These are phyloP conservation scores for Lactarius akahatsu DNA, from an alignment of 768 basidiomycete species.

Conservation along the genomic window DNA sequence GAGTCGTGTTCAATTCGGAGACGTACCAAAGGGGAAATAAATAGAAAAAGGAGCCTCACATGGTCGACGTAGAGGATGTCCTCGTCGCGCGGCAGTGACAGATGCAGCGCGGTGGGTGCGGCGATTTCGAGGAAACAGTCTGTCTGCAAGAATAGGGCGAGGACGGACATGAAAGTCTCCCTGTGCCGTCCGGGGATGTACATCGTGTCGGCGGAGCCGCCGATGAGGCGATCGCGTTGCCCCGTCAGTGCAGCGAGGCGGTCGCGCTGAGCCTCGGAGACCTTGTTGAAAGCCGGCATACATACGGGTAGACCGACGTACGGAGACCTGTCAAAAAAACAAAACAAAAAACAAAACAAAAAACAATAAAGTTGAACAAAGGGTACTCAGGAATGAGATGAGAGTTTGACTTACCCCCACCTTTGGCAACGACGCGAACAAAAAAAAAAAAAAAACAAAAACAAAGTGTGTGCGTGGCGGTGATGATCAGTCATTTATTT, in stretches of 20 bases:
- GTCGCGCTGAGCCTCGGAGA: constrained; percentile 39
- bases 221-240: constrained; percentile 42
- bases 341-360: not conserved
- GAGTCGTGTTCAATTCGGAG: not conserved
- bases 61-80: constrained; percentile 50
- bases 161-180: constrained; percentile 41
- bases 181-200: constrained; percentile 48
- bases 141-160: constrained; percentile 47
- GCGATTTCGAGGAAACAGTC: constrained; percentile 52
- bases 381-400: not conserved
- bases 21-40: not conserved
- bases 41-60: constrained; percentile 33
- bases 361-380: not conserved
- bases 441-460: not conserved
- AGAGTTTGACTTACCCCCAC: constrained; percentile 29
- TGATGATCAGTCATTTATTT: not conserved
- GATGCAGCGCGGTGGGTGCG: constrained; percentile 45
- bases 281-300: constrained; percentile 42
- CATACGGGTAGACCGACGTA: constrained; percentile 47
- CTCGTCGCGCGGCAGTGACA: constrained; percentile 42
- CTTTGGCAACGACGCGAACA: constrained; percentile 4
- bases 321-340: constrained; percentile 37
- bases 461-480: not conserved
- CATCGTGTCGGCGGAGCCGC: constrained; percentile 50
- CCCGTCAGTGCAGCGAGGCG: constrained; percentile 39